Conservation (phyloP, 768 basidiomycete genomes). For the Lenzites betulinus region DNA sequence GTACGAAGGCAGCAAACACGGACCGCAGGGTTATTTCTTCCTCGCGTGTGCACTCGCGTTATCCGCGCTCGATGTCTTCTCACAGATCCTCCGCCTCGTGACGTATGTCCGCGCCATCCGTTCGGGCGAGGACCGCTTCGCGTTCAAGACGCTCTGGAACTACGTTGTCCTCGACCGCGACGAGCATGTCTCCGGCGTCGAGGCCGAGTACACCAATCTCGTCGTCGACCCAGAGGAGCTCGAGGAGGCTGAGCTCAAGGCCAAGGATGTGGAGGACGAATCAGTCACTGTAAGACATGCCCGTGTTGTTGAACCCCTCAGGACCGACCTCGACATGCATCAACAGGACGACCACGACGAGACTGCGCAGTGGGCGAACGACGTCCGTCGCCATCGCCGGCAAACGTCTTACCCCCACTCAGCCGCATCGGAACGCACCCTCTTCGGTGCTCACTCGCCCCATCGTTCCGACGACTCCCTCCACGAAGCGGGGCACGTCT, state of each 20-base stretch:
- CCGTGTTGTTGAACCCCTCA: conserved; percentile 28
- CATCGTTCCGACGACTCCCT: conserved; percentile 62
- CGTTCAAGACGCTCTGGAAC: conserved; percentile 56
- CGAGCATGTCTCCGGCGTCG: conserved; percentile 21
- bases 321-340: conserved; percentile 22
- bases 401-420: conserved; percentile 48
- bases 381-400: conserved; percentile 37
- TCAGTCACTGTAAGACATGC: conserved; percentile 22
- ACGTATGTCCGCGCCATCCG: conserved; percentile 43
- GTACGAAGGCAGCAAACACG: conserved; percentile 68
- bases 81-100: conserved; percentile 51
- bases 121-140: conserved; percentile 42
- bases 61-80: conserved; percentile 55
- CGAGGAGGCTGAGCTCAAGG: conserved; percentile 48
- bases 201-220: conserved; percentile 62
- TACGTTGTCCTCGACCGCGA: conserved; percentile 56
- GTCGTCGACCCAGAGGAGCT: conserved; percentile 53
- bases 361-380: conserved; percentile 57
- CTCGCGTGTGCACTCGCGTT: conserved; percentile 48
- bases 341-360: conserved; percentile 38
- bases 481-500: conserved; percentile 35
- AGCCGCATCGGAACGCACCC: conserved; percentile 51
- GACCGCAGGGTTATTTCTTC: conserved; percentile 60
- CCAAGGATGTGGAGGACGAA: conserved; percentile 23
- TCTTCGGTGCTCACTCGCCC: conserved; percentile 52